These are phyloP conservation scores for Glycine latifolia DNA, from an alignment of 306 rosid genomes.

Conservation along the genomic window DNA sequence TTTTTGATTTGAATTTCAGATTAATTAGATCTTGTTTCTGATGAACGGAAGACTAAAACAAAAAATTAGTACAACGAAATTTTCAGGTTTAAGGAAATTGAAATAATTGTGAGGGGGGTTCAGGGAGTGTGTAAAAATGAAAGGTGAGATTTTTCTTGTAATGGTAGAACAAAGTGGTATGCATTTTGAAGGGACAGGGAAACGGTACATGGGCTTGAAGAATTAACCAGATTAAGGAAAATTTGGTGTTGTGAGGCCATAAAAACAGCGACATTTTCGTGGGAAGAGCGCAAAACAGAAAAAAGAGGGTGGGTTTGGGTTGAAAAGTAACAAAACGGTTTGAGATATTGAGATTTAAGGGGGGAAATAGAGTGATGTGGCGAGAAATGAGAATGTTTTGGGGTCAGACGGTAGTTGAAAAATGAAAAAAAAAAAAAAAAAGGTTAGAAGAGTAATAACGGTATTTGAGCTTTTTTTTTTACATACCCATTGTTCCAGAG, in stretches of 20 bases:
- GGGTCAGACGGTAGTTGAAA: no score
- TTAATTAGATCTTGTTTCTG: no score
- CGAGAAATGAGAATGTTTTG: no score
- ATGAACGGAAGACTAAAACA: no score
- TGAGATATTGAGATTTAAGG: not conserved
- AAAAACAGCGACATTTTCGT: not conserved
- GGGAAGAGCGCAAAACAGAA: not conserved
- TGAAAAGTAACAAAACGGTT: not conserved
- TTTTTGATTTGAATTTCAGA: no score
- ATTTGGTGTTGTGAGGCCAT: not conserved
- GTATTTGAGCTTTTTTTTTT: not conserved
- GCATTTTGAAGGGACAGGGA: not conserved
- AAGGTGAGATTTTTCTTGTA: not conserved
- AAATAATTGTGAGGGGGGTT: not conserved
- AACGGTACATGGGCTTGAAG: not conserved
- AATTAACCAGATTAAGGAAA: not conserved
- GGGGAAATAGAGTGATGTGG: not conserved
- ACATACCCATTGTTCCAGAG: slow-evolving; percentile 84
- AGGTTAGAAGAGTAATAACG: not conserved
- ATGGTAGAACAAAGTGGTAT: not conserved
- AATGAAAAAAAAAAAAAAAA: no score
- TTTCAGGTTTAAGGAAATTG: no score
- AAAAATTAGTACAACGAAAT: no score
- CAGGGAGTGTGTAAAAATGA: not conserved
- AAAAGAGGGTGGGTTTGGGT: not conserved